These are phyloP conservation scores for Coemansia sp. DNA, from an alignment of 192 early-diverging fungal species.

Conservation along the genomic window DNA sequence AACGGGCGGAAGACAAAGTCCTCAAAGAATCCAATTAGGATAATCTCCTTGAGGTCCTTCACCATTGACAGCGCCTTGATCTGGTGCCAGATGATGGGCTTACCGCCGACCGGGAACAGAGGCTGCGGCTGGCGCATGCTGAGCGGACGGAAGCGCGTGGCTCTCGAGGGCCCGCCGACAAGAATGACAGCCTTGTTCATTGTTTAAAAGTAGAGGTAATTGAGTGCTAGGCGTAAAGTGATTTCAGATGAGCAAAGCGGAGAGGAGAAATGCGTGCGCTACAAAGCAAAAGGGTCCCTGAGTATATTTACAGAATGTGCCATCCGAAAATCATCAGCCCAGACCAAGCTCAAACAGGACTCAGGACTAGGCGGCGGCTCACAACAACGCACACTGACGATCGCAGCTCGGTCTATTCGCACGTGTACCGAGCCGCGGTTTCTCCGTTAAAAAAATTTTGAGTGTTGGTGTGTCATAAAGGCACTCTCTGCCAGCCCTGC, in stretches of 20 bases:
- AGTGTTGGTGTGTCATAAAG: background rate
- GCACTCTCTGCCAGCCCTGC: background rate
- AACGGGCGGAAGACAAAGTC: constrained; percentile 90
- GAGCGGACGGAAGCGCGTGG: constrained; percentile 96
- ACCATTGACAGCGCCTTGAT: constrained; percentile 89
- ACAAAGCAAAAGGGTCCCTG: background rate
- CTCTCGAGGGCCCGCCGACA: constrained; percentile 96
- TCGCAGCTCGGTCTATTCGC: constrained; percentile 1
- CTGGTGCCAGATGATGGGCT: constrained; percentile 97
- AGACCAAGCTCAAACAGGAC: background rate
- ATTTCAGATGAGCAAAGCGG: background rate
- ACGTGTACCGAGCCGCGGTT: constrained; percentile 7
- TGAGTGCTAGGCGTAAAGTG: background rate
- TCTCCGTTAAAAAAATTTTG: constrained; percentile 9
- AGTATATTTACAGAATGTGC: background rate
- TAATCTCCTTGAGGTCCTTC: constrained; percentile 87
- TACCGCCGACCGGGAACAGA: constrained; percentile 97
- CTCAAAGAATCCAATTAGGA: constrained; percentile 97
- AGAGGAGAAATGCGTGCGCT: background rate
- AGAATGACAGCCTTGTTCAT: constrained; percentile 91
- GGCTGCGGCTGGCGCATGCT: constrained; percentile 96
- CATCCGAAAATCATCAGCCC: background rate
- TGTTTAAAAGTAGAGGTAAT: background rate
- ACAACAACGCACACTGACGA: constrained; percentile 1
- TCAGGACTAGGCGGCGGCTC: background rate